A percentile compares a stretch with the other conserved stretches of the same genome.
Evolutionary conservation across 2,329 filamentous ascomycete species (phyloP).

Genomic region (Cladosporium sp.): DNA sequence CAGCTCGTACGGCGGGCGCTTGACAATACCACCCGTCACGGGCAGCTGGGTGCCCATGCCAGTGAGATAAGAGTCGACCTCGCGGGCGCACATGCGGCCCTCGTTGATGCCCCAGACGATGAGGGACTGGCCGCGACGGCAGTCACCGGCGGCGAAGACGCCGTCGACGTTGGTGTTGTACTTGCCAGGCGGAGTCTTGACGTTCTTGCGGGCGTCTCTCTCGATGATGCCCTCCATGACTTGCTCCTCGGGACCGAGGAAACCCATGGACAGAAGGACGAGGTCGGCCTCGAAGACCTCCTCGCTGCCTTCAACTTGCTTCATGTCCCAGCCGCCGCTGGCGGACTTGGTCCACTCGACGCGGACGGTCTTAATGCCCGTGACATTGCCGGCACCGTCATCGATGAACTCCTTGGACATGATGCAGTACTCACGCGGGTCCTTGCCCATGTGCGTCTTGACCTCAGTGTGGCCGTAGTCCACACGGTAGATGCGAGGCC

Average conservation of each 20-base stretch:
- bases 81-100: slow-evolving; percentile 84
- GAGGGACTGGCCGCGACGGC: slow-evolving; percentile 86
- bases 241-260: slow-evolving; percentile 87
- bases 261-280: slow-evolving; percentile 93
- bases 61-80: slow-evolving; percentile 84
- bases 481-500: slow-evolving; percentile 96
- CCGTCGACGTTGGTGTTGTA: slow-evolving; percentile 85
- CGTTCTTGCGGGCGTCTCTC: slow-evolving; percentile 88
- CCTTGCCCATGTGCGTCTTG: slow-evolving; percentile 91
- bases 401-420: slow-evolving; percentile 97
- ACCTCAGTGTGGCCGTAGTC: slow-evolving; percentile 97
- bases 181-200: slow-evolving; percentile 85
- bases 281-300: slow-evolving; percentile 96
- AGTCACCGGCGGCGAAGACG: slow-evolving; percentile 92
- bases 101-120: slow-evolving; percentile 99
- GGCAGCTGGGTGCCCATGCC: slow-evolving; percentile 70
- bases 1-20: slow-evolving; percentile 70
- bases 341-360: slow-evolving; percentile 94
- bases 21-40: slow-evolving; percentile 88
- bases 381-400: slow-evolving; percentile 79
- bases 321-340: slow-evolving; percentile 95
- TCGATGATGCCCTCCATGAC: slow-evolving; percentile 84
- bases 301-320: slow-evolving; percentile 87
- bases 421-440: slow-evolving; percentile 94
- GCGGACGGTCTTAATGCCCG: slow-evolving; percentile 91